Evolutionary conservation across 345 rosid species (phyloP), one percentile per base, ranked within the genome.

Genomic region (Corchorus olitorius): DNA sequence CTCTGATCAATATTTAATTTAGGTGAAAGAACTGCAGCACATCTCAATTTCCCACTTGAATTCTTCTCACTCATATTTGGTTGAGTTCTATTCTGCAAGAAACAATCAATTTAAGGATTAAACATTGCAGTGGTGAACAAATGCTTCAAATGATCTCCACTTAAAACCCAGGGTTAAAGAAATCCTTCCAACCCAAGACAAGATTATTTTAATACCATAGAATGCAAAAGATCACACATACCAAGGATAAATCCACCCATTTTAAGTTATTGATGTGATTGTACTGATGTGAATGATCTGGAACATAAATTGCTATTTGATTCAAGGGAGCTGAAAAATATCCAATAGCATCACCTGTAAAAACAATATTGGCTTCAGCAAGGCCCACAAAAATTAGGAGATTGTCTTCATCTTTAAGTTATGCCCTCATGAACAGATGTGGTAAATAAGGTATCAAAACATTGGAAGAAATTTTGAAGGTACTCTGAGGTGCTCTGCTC

Each of bases 281-380:
- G 52, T 83, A 78, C 60, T 80, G 79, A 79, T 82, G 53, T 41
- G 73, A 69, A 79, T 76, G 83, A 73, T 85, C 92, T 69, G 81
- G 83, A 61, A 87, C 77, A 33, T 81, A 74, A 69, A 61, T 70
- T 11, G 91, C 97, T 72, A 96, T 82, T 87, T 91, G 80, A 78
- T 83, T 84, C 78, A 96, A 74, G 67, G 98, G 91, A 83, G 89
- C 88, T 62, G 94, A 89, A 81, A 88, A 89, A 73, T 81, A 79
- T 74, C 99, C 99, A 75, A 96, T 76, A 60, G 93, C 79, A 27
- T 86, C 88, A 82, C 94, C 99, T 95, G 88, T 67, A 67, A 81
- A 81, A 82, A 35, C 65, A 74, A 70, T 74, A 34, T 74, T 45
- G 16, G 68, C 20, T 19, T 77, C 14, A 56, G 69, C 46, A 76